A percentile compares a stretch with the other conserved stretches of the same genome.
Conservation (phyloP, 805 yeast genomes). For the Candida jianshihensis region DNA sequence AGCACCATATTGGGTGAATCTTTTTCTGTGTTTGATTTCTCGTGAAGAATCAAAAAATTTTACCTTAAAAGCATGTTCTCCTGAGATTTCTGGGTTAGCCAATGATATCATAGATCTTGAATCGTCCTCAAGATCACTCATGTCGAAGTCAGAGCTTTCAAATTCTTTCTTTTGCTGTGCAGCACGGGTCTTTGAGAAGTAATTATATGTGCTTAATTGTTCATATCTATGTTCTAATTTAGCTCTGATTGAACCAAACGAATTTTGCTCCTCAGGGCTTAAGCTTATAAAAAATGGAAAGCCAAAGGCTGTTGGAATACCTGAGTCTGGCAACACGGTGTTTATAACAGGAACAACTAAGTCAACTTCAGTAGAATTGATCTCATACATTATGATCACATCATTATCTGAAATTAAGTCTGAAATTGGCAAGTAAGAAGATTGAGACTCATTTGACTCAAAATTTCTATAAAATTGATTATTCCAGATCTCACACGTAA, state of each 20-base stretch:
- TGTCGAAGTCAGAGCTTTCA: constrained; percentile 8
- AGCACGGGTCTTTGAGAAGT: constrained; percentile 22
- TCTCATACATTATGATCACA: constrained; percentile 58
- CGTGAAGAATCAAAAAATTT: constrained; percentile 29
- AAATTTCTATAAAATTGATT: constrained; percentile 63
- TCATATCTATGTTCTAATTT: constrained; percentile 46
- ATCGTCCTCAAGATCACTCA: constrained; percentile 29
- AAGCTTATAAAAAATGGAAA: constrained; percentile 69
- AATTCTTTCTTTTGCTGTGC: constrained; percentile 9
- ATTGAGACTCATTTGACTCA: constrained; percentile 48
- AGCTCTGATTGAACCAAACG: constrained; percentile 50
- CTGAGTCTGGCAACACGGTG: constrained; percentile 32
- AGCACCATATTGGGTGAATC: constrained; percentile 3
- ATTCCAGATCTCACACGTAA: constrained; percentile 59
- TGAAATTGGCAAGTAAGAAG: constrained; percentile 52
- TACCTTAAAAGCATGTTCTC: constrained; percentile 41
- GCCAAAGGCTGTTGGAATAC: constrained; percentile 51
- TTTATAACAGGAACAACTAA: constrained; percentile 57
- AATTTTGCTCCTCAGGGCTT: constrained; percentile 40
- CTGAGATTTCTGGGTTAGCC: constrained; percentile 46
- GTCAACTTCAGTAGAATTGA: constrained; percentile 34
- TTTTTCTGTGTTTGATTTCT: constrained; percentile 16
- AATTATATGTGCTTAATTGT: constrained; percentile 40
- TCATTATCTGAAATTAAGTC: constrained; percentile 63
- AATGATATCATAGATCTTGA: constrained; percentile 42